Evolutionary conservation across 2,329 filamentous ascomycete species (phyloP), one percentile per base, ranked within the genome.

Genomic region (Alternaria conjuncta): DNA sequence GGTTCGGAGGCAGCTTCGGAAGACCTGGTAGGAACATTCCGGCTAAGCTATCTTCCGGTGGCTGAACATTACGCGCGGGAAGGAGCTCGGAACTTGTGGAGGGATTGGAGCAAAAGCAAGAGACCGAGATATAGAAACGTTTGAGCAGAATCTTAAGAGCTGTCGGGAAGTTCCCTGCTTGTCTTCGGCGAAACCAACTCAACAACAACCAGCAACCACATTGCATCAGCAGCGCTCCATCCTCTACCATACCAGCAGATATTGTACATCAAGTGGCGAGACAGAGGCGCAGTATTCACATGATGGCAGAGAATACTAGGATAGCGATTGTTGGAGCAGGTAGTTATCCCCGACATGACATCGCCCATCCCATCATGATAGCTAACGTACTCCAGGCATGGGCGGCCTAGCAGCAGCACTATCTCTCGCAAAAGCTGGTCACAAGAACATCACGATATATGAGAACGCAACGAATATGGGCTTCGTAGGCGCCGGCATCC

Each of bases 401-500:
- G 92, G 92, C 56, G 92, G 92, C 26, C 83, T 95, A 26, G 88
- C 90, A 61, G 86, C 84, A 55, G 91, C 92, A 7, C 85, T 95
- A 36, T 87, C 91, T 12, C 86, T 95, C 36, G 91, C 92, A 44
- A 91, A 91, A 80, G 88, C 89, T 71, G 92, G 92, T 8, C 94
- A 95, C 80, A 87, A 84, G 67, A 83, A 91, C 61, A 90, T 95
- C 72, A 84, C 90, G 58, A 87, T 95, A 55, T 95, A 89, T 77
- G 92, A 95, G 77, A 87, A 85, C 36, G 92, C 92, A 0, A 87
- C 89, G 5, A 87, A 88, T 68, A 85, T 95, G 5, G 92, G 92
- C 6, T 95, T 95, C 71, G 92, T 95, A 1, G 93, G 93, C 23
- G 93, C 93, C 1, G 93, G 93, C 6, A 95, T 96, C 68, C 93